Conservation (phyloP, 805 yeast species). For the Starmerella sp. region DNA sequence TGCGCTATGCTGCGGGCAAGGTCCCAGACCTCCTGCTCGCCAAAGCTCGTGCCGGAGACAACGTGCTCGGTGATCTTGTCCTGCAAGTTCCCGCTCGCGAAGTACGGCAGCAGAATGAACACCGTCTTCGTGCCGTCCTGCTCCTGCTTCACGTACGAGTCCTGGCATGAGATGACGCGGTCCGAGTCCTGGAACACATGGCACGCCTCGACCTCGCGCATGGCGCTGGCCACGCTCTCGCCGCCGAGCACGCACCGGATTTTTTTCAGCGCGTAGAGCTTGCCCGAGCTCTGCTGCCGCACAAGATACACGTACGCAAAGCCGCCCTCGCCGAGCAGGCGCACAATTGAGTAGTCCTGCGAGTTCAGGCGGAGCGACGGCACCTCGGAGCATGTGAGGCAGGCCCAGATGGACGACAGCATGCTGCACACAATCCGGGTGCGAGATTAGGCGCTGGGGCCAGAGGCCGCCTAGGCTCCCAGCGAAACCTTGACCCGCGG, state of each 20-base stretch:
- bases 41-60: slow-evolving; percentile 41
- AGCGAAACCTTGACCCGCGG: too few species aligned
- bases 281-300: slow-evolving; percentile 36
- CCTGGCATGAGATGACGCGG: slow-evolving; percentile 56
- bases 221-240: slow-evolving; percentile 58
- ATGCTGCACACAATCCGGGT: neutral
- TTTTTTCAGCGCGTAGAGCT: slow-evolving; percentile 65
- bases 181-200: slow-evolving; percentile 53
- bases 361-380: slow-evolving; percentile 56
- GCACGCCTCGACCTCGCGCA: slow-evolving; percentile 68
- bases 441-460: too few species aligned
- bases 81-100: slow-evolving; percentile 61
- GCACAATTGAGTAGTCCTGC: slow-evolving; percentile 48
- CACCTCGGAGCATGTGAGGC: slow-evolving; percentile 33
- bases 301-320: slow-evolving; percentile 80
- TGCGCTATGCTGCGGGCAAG: slow-evolving; percentile 45
- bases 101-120: slow-evolving; percentile 70
- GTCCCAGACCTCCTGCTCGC: slow-evolving; percentile 55
- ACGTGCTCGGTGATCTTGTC: slow-evolving; percentile 61
- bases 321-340: slow-evolving; percentile 83
- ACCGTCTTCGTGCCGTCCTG: slow-evolving; percentile 70
- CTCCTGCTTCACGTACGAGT: slow-evolving; percentile 61
- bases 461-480: too few species aligned
- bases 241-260: slow-evolving; percentile 81
- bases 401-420: slow-evolving; percentile 23